These are phyloP conservation scores for Salicornia ramosissima DNA, from an alignment of 148 eudicot species.

Conservation along the genomic window DNA sequence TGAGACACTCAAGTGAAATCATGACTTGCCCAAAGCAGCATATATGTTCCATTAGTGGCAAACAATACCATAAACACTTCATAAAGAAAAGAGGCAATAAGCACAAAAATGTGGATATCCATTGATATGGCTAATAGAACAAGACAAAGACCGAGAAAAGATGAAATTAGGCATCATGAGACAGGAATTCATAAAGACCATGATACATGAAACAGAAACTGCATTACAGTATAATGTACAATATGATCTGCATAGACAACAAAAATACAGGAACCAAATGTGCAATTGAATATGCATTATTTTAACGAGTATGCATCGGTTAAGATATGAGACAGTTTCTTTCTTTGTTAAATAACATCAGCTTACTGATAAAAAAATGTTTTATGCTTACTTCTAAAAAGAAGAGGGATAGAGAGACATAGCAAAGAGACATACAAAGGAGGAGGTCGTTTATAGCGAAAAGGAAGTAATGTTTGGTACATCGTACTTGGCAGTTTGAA, in stretches of 20 bases:
- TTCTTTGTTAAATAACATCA: not conserved
- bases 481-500: not conserved
- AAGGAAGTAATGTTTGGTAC: not conserved
- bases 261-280: not conserved
- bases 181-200: not conserved
- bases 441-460: not conserved
- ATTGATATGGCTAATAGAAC: not conserved
- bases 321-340: not conserved
- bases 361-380: not conserved
- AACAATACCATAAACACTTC: slow-evolving; percentile 1
- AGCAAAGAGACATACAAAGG: not conserved
- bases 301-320: not conserved
- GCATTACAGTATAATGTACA: not conserved
- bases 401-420: not conserved
- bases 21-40: slow-evolving; percentile 25
- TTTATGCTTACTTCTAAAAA: not conserved
- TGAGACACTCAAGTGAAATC: slow-evolving; percentile 47
- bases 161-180: not conserved
- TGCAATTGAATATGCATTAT: too few species aligned
- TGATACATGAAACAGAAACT: not conserved
- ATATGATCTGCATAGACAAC: not conserved
- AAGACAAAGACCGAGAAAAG: not conserved
- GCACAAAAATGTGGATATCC: not conserved
- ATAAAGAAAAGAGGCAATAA: not conserved
- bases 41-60: slow-evolving; percentile 13